phyloP scores from a whole-genome alignment of 2,329 filamentous ascomycete genomes.

The Trichophyton mentagrophytes region DNA sequence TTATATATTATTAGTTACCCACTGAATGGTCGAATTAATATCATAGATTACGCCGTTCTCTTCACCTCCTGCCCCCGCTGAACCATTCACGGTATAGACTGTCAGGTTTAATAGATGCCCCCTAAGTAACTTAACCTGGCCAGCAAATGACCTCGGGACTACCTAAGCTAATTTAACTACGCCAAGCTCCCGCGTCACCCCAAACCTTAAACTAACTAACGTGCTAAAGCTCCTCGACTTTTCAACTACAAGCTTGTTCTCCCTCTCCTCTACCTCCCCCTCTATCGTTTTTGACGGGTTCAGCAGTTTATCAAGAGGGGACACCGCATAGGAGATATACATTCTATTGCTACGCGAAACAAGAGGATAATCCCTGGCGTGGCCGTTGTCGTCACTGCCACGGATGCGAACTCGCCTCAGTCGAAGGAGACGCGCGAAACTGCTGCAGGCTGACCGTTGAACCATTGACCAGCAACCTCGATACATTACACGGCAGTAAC shows the following conservation, averaged over 20 bases:
- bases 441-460: not conserved
- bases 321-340: not conserved
- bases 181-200: not conserved
- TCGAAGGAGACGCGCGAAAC: not conserved
- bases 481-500: constrained; percentile 6
- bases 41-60: too few species aligned
- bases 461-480: not conserved
- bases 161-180: too few species aligned
- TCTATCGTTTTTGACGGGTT: not conserved
- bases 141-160: too few species aligned
- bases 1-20: too few species aligned
- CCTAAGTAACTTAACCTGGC: too few species aligned
- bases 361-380: not conserved
- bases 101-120: too few species aligned
- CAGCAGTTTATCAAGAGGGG: not conserved
- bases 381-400: not conserved
- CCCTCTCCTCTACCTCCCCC: too few species aligned
- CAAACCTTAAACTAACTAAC: not conserved
- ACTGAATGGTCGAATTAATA: too few species aligned
- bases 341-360: not conserved
- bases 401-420: not conserved
- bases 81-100: too few species aligned
- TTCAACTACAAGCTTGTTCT: not conserved
- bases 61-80: too few species aligned
- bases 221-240: not conserved